These are phyloP conservation scores for Pichia scutulata DNA, from an alignment of 805 yeast genomes.

Conservation along the genomic window DNA sequence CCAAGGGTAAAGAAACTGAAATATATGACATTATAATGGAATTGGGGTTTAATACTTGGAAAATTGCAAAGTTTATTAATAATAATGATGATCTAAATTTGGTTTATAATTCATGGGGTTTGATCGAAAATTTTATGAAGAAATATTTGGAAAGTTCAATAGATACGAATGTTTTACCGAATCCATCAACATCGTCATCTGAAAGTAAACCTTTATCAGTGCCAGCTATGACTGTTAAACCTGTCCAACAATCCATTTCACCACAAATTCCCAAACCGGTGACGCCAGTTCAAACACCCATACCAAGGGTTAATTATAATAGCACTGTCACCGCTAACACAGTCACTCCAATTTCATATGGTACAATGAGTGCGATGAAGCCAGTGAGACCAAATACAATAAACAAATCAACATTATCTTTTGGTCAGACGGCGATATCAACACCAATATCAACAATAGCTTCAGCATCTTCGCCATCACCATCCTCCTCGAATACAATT, in stretches of 20 bases:
- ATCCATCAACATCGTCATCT: background rate
- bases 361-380: background rate
- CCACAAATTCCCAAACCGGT: background rate
- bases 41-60: constrained; percentile 31
- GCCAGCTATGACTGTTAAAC: background rate
- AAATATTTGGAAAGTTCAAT: constrained; percentile 3
- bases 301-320: background rate
- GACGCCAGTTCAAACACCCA: background rate
- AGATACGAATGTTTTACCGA: background rate
- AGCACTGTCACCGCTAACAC: background rate
- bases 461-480: background rate
- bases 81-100: constrained; percentile 18
- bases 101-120: constrained; percentile 11
- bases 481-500: background rate
- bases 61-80: constrained; percentile 20
- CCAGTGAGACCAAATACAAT: background rate
- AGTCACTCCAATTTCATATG: background rate
- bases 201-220: background rate
- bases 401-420: background rate
- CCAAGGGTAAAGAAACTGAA: constrained; percentile 19
- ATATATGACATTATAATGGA: constrained; percentile 25
- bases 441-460: background rate
- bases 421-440: constrained; percentile 3
- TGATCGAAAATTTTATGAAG: constrained; percentile 12
- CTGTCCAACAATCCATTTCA: background rate